phyloP scores from a whole-genome alignment of 441 rosid genomes.

The Brassica hybrid region DNA sequence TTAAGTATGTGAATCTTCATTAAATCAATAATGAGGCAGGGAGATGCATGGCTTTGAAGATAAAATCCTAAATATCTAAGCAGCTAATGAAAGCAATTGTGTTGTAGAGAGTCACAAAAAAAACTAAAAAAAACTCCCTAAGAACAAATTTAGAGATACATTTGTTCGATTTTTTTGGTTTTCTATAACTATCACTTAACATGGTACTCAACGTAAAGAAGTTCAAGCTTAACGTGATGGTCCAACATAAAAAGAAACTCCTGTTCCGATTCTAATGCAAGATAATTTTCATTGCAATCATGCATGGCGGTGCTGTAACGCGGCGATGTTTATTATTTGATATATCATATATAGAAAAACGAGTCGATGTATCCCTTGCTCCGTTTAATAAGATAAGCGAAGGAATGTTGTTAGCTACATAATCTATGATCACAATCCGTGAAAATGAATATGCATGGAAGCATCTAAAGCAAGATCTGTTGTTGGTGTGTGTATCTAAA shows the following conservation, averaged over 20 bases:
- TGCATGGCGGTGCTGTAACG: conserved; percentile 7
- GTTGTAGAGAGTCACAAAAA: no score
- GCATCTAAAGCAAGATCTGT: background rate
- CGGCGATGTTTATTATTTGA: background rate
- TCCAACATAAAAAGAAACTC: background rate
- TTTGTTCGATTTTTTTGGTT: background rate
- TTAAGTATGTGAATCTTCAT: no score
- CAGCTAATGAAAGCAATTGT: no score
- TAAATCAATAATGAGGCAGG: no score
- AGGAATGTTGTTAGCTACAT: conserved; percentile 7
- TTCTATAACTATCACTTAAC: background rate
- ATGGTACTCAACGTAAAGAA: background rate
- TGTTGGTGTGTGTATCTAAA: background rate
- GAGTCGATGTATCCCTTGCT: background rate
- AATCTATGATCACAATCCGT: background rate
- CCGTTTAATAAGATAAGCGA: background rate
- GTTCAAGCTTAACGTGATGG: background rate
- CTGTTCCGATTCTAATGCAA: background rate
- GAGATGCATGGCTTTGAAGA: no score
- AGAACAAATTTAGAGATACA: no score
- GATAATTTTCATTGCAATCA: background rate
- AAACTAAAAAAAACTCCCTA: no score
- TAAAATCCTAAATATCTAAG: no score
- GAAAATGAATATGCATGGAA: background rate
- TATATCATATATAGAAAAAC: background rate